Evolutionary conservation across 495 filamentous ascomycete species (phyloP).

Genomic region (Astrocystis sublimbata): DNA sequence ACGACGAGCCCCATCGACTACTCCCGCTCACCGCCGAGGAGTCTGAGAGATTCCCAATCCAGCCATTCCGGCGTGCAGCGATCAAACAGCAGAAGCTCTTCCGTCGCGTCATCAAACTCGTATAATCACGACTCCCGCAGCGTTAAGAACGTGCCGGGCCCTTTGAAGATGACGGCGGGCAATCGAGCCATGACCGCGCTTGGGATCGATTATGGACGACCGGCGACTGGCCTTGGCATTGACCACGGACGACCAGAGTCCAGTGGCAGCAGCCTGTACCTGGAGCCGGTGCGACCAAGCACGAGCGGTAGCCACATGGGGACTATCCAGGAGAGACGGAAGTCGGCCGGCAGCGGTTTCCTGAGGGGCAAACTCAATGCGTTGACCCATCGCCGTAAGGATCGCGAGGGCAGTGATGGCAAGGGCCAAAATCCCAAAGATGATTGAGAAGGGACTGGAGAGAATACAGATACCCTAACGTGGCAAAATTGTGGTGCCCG

Average conservation of each 20-base stretch:
- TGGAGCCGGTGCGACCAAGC: conserved; percentile 24
- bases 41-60: conserved; percentile 42
- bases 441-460: no score
- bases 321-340: conserved; percentile 27
- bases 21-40: conserved; percentile 51
- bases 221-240: conserved; percentile 30
- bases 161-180: conserved; percentile 41
- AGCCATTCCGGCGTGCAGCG: conserved; percentile 39
- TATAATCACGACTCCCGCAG: conserved; percentile 27
- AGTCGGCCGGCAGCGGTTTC: conserved; percentile 30
- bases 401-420: conserved; percentile 33
- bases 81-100: conserved; percentile 47
- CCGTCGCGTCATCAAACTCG: conserved; percentile 47
- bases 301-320: conserved; percentile 17
- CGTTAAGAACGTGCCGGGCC: conserved; percentile 33
- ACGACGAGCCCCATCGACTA: conserved; percentile 50
- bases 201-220: conserved; percentile 28
- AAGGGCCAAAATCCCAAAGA: conserved; percentile 24
- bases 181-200: conserved; percentile 34
- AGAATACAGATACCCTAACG: no score
- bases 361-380: conserved; percentile 43
- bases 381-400: conserved; percentile 38
- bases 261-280: conserved; percentile 24
- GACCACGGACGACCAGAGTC: conserved; percentile 31
- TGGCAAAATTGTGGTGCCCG: no score